Conservation (phyloP, 106 monocot species). For the Platanthera guangdongensis region DNA sequence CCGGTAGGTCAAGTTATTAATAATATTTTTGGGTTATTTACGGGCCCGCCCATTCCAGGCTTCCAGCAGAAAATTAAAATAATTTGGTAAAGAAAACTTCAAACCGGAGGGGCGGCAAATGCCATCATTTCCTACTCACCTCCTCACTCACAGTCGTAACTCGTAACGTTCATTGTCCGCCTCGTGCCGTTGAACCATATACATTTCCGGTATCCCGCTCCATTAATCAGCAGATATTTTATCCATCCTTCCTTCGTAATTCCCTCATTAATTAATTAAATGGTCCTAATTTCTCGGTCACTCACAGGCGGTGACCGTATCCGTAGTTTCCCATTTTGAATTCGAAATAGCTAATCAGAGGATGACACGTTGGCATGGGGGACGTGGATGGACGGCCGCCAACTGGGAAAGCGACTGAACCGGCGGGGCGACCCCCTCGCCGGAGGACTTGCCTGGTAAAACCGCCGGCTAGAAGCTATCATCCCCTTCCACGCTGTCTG, state of each 20-base stretch:
- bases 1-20: too few relatives aligned
- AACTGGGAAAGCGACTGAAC: neutral
- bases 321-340: neutral
- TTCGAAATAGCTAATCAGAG: conserved; percentile 3
- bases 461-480: neutral
- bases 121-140: too few relatives aligned
- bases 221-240: too few relatives aligned
- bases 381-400: conserved; percentile 2
- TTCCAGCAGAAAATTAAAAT: too few relatives aligned
- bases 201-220: too few relatives aligned
- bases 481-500: too few relatives aligned
- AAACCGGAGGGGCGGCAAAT: conserved; percentile 5
- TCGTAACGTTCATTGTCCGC: conserved; percentile 3
- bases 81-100: neutral
- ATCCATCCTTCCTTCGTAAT: neutral
- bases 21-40: too few relatives aligned
- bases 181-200: neutral
- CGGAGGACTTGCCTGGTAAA: neutral
- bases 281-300: neutral
- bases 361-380: neutral
- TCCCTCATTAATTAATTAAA: neutral
- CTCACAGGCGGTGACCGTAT: neutral
- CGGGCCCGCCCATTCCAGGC: too few relatives aligned
- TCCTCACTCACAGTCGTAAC: neutral
- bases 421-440: neutral